A percentile compares a stretch with the other conserved stretches of the same genome.
Conservation (phyloP, 2,329 filamentous ascomycete genomes). For the Coniochaeta sp. region DNA sequence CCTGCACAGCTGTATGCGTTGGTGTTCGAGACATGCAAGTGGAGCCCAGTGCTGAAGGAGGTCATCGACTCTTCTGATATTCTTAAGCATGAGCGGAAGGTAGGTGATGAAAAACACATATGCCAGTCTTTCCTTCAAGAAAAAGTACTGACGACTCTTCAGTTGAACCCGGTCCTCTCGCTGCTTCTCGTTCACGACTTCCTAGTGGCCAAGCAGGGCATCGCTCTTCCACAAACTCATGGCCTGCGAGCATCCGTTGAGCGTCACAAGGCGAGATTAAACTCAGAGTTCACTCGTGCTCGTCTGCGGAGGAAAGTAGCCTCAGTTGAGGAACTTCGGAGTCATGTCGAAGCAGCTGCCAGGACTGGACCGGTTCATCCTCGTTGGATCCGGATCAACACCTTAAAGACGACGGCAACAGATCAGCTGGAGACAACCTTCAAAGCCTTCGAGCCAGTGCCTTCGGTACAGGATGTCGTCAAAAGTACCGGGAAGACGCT, state of each 20-base stretch:
- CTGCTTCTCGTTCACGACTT: constrained; percentile 83
- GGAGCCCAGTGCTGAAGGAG: constrained; percentile 78
- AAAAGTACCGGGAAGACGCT: constrained; percentile 38
- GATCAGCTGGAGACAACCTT: constrained; percentile 74
- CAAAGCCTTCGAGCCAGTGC: constrained; percentile 49
- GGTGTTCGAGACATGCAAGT: constrained; percentile 81
- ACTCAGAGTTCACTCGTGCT: constrained; percentile 74
- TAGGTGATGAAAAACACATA: constrained; percentile 28
- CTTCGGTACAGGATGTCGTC: constrained; percentile 50
- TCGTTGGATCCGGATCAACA: constrained; percentile 89
- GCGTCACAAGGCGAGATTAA: constrained; percentile 73
- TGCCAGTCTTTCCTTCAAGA: not conserved
- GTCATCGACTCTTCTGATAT: constrained; percentile 78
- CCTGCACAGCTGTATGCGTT: constrained; percentile 82
- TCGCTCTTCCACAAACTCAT: constrained; percentile 74
- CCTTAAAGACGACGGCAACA: constrained; percentile 62
- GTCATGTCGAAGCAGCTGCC: constrained; percentile 46
- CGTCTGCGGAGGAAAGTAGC: constrained; percentile 65
- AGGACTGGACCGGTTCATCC: constrained; percentile 54
- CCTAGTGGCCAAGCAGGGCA: constrained; percentile 71
- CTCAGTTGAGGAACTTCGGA: constrained; percentile 59
- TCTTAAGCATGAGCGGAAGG: constrained; percentile 77
- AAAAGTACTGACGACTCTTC: constrained; percentile 8
- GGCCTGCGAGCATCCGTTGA: constrained; percentile 69
- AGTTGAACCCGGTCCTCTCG: constrained; percentile 76